A percentile compares a stretch with the other conserved stretches of the same genome.
Evolutionary conservation across 192 early-diverging fungal species (phyloP).

Genomic region (Gonapodya sp.): DNA sequence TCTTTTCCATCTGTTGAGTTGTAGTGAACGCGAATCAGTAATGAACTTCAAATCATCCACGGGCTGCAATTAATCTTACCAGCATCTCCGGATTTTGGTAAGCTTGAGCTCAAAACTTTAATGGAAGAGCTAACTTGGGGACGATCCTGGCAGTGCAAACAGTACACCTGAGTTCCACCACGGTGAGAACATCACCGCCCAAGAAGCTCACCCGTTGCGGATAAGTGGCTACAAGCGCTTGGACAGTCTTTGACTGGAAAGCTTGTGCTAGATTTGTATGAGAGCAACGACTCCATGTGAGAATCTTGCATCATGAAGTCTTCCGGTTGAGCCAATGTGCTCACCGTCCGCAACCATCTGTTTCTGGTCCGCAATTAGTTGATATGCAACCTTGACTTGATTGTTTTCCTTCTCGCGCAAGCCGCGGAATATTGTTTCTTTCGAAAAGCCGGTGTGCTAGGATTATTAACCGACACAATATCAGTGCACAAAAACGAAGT

Average conservation of each 20-base stretch:
- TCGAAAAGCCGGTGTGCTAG: conserved; percentile 66
- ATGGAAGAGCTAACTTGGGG: conserved; percentile 20
- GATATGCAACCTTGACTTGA: conserved; percentile 93
- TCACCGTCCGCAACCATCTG: conserved; percentile 40
- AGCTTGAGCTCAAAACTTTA: conserved; percentile 36
- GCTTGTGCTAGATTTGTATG: conserved; percentile 9
- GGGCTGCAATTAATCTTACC: conserved; percentile 16
- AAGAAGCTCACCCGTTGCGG: conserved; percentile 26
- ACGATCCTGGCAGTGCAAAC: conserved; percentile 29
- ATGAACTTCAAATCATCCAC: neutral
- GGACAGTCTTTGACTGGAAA: conserved; percentile 3
- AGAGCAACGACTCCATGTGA: too few species aligned
- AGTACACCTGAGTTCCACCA: too few species aligned
- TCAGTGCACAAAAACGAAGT: neutral
- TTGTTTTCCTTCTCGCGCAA: conserved; percentile 79
- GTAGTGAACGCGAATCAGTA: neutral
- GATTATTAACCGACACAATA: conserved; percentile 9
- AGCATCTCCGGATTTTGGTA: conserved; percentile 32
- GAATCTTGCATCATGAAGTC: neutral
- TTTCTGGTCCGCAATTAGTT: conserved; percentile 81
- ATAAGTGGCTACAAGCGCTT: neutral
- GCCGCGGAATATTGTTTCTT: conserved; percentile 59
- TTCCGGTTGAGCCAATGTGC: neutral
- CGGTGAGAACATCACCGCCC: too few species aligned
- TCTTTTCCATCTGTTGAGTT: conserved; percentile 7